Evolutionary conservation across 148 eudicot genomes (phyloP), one percentile per base, ranked within the genome.

Genomic region (Dianthus caryophyllus): DNA sequence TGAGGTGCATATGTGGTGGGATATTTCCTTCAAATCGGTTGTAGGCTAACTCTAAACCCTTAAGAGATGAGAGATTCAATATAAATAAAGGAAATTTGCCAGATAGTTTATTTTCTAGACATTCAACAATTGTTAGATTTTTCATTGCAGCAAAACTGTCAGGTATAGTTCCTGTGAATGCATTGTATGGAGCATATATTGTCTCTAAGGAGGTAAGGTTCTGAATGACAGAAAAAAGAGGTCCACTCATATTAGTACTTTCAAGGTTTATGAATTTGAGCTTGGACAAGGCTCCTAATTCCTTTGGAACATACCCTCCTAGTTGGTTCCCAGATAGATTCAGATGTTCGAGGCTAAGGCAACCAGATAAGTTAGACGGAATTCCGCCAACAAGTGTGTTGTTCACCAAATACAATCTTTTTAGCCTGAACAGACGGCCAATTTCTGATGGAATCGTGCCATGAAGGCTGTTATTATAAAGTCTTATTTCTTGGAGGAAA

Each of bases 301-400:
- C 78, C 17, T 11, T 6, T 27, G 88, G 88, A 33, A 84, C 43
- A 24, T 20, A 24, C 17, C 87, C 87, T 0, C 41, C 47, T 2
- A 84, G 44, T 41, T 30, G 43, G 72, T 81, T 78, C 17, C 15
- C 2, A 4, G 12, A n/a, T 1, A 64, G 6, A 1, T 9, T 25
- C 27, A 84, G 51, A 18, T 0, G 8, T 33, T 11, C 11, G 24
- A 59, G 64, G 64, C 17, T 59, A 33, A 18, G 31, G 22, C 64
- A 59, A 9, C 25, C 26, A 20, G 64, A 33, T 59, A 59, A 31
- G 44, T 33, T 59, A 3, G 44, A 14, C 12, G 64, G 64, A 9
- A 59, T 59, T 33, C 18, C 25, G 0, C 50, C 67, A 24, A 81
- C 39, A 15, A 77, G 68, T 25, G 69, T 62, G 27, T 43, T 68